phyloP scores from a whole-genome alignment of 2,329 filamentous ascomycete species.

The Aspergillus japonicus region DNA sequence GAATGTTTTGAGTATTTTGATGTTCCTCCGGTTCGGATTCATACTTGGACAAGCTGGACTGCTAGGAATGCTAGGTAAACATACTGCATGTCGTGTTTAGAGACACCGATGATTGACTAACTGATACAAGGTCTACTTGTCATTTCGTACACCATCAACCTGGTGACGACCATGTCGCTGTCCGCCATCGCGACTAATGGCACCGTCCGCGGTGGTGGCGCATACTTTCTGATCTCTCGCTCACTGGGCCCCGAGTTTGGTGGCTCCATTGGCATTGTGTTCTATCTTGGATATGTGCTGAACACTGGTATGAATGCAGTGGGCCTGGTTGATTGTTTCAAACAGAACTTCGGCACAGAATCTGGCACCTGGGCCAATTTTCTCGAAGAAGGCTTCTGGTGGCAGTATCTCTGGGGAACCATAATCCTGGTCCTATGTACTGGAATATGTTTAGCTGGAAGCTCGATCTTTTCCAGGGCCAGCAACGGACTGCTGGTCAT shows the following conservation, averaged over 20 bases:
- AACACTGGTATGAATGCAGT: conserved; percentile 87
- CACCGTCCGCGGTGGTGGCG: conserved; percentile 81
- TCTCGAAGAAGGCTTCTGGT: conserved; percentile 72
- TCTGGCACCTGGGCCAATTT: conserved; percentile 58
- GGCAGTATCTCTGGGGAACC: conserved; percentile 73
- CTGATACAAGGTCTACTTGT: conserved; percentile 62
- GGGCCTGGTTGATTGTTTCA: conserved; percentile 78
- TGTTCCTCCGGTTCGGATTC: conserved; percentile 86
- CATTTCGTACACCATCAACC: conserved; percentile 74
- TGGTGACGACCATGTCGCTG: conserved; percentile 81
- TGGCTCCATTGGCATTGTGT: conserved; percentile 81
- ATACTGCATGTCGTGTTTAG: not conserved
- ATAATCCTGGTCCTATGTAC: conserved; percentile 70
- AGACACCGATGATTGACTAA: not conserved
- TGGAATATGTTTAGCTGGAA: conserved; percentile 73
- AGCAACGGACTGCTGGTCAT: conserved; percentile 74
- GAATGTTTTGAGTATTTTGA: conserved; percentile 85
- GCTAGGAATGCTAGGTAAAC: conserved; percentile 71
- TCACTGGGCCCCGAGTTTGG: conserved; percentile 86
- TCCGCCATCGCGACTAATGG: conserved; percentile 89
- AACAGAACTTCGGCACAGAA: conserved; percentile 66
- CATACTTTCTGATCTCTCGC: conserved; percentile 84
- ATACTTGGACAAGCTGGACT: conserved; percentile 79
- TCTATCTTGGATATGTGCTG: conserved; percentile 85
- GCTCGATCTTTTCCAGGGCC: conserved; percentile 73